Conservation (phyloP, 169 alveolate species). For the Plasmodium gallinaceum region DNA sequence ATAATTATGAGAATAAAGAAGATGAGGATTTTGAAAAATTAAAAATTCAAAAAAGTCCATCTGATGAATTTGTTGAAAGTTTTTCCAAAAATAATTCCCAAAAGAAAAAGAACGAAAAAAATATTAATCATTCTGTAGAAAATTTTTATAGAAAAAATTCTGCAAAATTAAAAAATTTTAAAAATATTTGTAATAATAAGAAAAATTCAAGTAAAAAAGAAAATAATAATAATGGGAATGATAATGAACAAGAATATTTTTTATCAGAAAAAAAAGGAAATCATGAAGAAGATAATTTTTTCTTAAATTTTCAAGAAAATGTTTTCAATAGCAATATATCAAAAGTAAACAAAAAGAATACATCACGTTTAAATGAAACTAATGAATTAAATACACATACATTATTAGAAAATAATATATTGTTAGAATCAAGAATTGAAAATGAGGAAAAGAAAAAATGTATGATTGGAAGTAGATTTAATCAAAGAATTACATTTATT, state of each 20-base stretch:
- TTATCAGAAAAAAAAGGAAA: not conserved
- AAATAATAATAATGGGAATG: not conserved
- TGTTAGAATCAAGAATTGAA: not conserved
- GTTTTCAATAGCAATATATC: not conserved
- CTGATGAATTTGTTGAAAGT: not conserved
- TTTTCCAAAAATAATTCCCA: not conserved
- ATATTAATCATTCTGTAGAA: slow-evolving; percentile 2
- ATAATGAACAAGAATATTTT: not conserved
- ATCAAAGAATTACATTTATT: slow-evolving; percentile 25
- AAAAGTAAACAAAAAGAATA: not conserved
- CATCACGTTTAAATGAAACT: not conserved
- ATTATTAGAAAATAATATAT: not conserved
- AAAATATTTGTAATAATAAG: not conserved
- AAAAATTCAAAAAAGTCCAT: not conserved
- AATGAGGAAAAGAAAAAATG: slow-evolving; percentile 4
- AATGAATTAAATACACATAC: not conserved
- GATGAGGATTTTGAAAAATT: not conserved
- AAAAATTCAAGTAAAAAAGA: not conserved
- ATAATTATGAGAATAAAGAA: not conserved
- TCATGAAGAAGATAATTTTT: not conserved
- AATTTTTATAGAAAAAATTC: not conserved
- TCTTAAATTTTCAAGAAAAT: not conserved
- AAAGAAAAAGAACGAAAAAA: slow-evolving; percentile 14
- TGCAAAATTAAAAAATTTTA: not conserved
- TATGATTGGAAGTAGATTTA: slow-evolving; percentile 26